A percentile compares a stretch with the other conserved stretches of the same genome.
Conservation (phyloP, 306 rosid species). For the Hippophae tibetana region DNA sequence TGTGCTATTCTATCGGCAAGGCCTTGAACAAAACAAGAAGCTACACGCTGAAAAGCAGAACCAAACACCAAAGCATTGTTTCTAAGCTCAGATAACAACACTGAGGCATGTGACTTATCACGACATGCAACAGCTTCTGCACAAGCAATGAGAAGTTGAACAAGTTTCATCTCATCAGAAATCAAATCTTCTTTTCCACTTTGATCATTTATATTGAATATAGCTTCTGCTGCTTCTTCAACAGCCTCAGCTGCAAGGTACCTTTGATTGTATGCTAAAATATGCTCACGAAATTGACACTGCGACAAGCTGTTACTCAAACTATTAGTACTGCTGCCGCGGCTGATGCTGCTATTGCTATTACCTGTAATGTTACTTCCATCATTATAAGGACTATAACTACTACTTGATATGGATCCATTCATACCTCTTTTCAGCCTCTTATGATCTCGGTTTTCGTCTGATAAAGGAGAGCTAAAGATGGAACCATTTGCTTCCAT, state of each 20-base stretch:
- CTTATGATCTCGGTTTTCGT: constrained; percentile 37
- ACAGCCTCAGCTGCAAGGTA: constrained; percentile 54
- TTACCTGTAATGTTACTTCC: constrained; percentile 1
- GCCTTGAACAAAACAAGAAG: constrained; percentile 82
- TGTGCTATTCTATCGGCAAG: constrained; percentile 43
- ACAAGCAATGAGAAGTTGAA: constrained; percentile 72
- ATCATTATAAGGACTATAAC: background rate
- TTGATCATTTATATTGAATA: constrained; percentile 32
- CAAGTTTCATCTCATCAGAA: constrained; percentile 78
- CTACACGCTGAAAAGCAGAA: constrained; percentile 73
- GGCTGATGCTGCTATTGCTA: constrained; percentile 12
- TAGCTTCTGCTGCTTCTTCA: constrained; percentile 42
- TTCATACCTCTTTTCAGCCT: constrained; percentile 28
- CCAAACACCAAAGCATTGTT: constrained; percentile 68
- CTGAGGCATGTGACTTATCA: constrained; percentile 56
- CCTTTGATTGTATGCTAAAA: constrained; percentile 50
- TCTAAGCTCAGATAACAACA: constrained; percentile 49
- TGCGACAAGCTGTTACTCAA: constrained; percentile 24
- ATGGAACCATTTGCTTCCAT: constrained; percentile 7
- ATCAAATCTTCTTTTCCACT: constrained; percentile 36
- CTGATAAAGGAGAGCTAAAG: constrained; percentile 23
- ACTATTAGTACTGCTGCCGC: constrained; percentile 23
- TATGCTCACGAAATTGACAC: constrained; percentile 56
- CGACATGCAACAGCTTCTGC: constrained; percentile 96
- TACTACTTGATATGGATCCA: constrained; percentile 15